Percentiles rank a stretch among this genome's conserved stretches.
These are phyloP conservation scores for Kazachstania sp. DNA, from an alignment of 1,139 yeast genomes.

Conservation along the genomic window DNA sequence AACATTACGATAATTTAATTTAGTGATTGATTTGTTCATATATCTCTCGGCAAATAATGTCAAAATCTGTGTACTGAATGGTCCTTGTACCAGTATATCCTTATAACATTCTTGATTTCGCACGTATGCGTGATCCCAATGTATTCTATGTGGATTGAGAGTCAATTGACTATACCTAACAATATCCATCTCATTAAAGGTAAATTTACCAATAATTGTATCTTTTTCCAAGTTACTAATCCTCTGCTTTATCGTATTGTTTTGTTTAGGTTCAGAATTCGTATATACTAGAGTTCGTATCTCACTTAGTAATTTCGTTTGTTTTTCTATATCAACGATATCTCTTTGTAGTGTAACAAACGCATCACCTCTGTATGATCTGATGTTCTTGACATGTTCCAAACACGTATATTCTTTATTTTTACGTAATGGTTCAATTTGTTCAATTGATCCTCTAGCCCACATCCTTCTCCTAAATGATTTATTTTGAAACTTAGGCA, in stretches of 20 bases:
- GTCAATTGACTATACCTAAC: slow-evolving; percentile 66
- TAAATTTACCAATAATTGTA: slow-evolving; percentile 11
- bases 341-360: slow-evolving; percentile 42
- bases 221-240: neutral
- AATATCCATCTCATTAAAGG: slow-evolving; percentile 28
- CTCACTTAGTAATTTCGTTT: slow-evolving; percentile 24
- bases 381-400: slow-evolving; percentile 38
- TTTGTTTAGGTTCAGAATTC: slow-evolving; percentile 12
- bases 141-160: slow-evolving; percentile 76
- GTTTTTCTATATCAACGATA: slow-evolving; percentile 16
- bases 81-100: slow-evolving; percentile 68
- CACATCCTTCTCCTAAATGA: slow-evolving; percentile 62
- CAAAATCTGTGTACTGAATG: slow-evolving; percentile 55
- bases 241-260: slow-evolving; percentile 11
- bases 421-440: slow-evolving; percentile 34
- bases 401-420: slow-evolving; percentile 36
- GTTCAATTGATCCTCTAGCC: slow-evolving; percentile 59
- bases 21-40: slow-evolving; percentile 5
- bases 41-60: slow-evolving; percentile 40
- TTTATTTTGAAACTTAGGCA: slow-evolving; percentile 10
- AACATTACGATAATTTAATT: slow-evolving; percentile 21
- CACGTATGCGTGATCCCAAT: slow-evolving; percentile 54
- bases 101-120: slow-evolving; percentile 49
- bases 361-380: slow-evolving; percentile 33
- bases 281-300: slow-evolving; percentile 33